Conservation (phyloP, 163 green algal genomes). For the Botryococcus braunii region DNA sequence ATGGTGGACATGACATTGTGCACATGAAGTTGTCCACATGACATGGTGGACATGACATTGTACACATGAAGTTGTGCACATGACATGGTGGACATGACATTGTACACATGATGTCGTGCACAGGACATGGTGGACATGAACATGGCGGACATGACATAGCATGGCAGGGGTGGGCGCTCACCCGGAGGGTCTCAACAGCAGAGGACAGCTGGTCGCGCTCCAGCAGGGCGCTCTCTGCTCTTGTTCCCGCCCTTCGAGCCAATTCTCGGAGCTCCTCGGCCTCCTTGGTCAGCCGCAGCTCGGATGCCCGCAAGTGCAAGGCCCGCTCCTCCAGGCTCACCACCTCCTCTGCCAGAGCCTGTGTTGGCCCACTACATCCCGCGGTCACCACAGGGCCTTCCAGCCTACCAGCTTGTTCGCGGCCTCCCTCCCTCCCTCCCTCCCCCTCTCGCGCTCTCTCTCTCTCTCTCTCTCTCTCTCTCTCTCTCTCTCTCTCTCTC, state of each 20-base stretch:
- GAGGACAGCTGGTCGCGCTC: constrained; percentile 11
- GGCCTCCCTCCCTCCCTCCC: background rate
- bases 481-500: too few relatives aligned
- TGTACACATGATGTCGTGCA: background rate
- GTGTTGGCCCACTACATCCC: constrained; percentile 6
- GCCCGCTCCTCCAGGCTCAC: constrained; percentile 61
- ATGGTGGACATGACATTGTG: too few relatives aligned
- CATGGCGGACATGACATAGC: too few relatives aligned
- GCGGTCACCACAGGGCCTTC: background rate
- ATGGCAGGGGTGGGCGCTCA: too few relatives aligned
- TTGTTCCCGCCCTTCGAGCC: background rate
- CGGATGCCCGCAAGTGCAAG: constrained; percentile 23
- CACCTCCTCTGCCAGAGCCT: constrained; percentile 61
- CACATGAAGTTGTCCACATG: too few relatives aligned
- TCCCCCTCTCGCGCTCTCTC: background rate
- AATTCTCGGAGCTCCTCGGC: background rate
- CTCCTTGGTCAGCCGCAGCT: constrained; percentile 9
- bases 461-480: too few relatives aligned
- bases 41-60: too few relatives aligned
- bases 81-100: too few relatives aligned
- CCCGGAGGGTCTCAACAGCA: constrained; percentile 16
- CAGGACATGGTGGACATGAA: background rate
- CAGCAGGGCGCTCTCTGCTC: background rate
- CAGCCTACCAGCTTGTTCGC: background rate
- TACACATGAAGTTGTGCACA: background rate